A percentile compares a stretch with the other conserved stretches of the same genome.
Evolutionary conservation across 75 land plant genomes (phyloP).

Genomic region (Ceratopteris richardii): DNA sequence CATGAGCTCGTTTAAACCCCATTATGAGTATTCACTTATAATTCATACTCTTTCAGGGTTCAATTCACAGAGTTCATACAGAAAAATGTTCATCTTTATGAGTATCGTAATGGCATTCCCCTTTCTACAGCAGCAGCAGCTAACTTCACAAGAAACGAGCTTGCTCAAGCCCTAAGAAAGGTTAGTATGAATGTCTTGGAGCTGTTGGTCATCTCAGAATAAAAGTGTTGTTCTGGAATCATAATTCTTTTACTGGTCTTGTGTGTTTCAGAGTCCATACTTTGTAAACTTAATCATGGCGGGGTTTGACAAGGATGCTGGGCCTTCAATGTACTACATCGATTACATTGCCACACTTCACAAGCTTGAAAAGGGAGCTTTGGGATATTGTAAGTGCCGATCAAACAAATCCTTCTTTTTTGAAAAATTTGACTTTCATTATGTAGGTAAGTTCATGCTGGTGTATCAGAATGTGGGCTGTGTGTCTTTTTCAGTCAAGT

Average conservation of each 20-base stretch:
- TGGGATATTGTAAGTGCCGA: conserved; percentile 62
- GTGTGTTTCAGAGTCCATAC: conserved; percentile 61
- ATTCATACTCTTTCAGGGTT: conserved; percentile 31
- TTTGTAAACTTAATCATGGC: conserved; percentile 74
- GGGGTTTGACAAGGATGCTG: conserved; percentile 80
- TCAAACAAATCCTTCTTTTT: conserved; percentile 4
- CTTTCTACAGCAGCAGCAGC: conserved; percentile 84
- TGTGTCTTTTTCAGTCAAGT: too few relatives aligned
- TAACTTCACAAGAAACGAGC: conserved; percentile 77
- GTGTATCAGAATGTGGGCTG: too few relatives aligned
- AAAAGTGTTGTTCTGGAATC: too few relatives aligned
- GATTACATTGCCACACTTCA: conserved; percentile 91
- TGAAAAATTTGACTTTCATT: neutral
- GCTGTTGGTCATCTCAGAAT: too few relatives aligned
- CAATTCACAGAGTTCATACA: conserved; percentile 92
- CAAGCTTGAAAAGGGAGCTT: conserved; percentile 84
- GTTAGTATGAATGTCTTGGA: conserved; percentile 17
- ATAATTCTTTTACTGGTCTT: conserved; percentile 1
- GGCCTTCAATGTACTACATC: conserved; percentile 79
- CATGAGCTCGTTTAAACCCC: too few relatives aligned
- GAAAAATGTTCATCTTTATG: conserved; percentile 76
- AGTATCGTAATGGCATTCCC: conserved; percentile 80
- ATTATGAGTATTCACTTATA: too few relatives aligned
- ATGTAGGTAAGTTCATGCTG: neutral
- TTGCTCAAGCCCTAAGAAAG: conserved; percentile 84